Evolutionary conservation across 306 rosid species (phyloP), one percentile per base, ranked within the genome.

Genomic region (Prunus mongolica): DNA sequence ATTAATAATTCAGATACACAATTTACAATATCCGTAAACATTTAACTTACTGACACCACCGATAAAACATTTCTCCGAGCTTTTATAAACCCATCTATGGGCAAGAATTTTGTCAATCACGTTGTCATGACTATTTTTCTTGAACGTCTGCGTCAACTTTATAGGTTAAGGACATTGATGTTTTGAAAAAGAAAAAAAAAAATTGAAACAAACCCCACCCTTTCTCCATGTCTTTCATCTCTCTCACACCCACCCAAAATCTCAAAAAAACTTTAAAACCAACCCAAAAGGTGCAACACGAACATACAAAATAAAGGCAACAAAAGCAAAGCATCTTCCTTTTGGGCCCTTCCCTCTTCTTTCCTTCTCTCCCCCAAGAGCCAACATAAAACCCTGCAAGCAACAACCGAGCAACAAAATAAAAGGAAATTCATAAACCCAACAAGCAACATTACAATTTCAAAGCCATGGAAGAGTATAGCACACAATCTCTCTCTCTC

Each of bases 381-480:
- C 70, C 24, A 64, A 27, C 68, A 19, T 16, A 45, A 45, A 45
- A 46, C 34, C 51, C 22, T 47, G 14, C 76, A 24, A 24, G 76
- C 67, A 72, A 72, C 47, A 8, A 18, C 27, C 1, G 10, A 41
- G 57, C 12, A 13, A 51, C 16, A 4, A 28, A 57, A 18, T 25
- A 27, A 14, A 76, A 28, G 38, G 46, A 34, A 46, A 12, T 25
- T 16, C 68, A 55, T 28, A 77, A 77, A 68, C 61, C 61, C 68
- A 44, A 56, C 15, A 60, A 58, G 16, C 75, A 49, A 16, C 30
- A 20, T 12, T 28, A 28, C 74, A 28, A 9, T 12, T 19, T 28
- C 34, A 64, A 28, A 64, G n/a, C 78, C 76, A 82, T 82, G 85
- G 73, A 52, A 2, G 85, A 67, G 85, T 82, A 77, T 11, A 12